A percentile compares a stretch with the other conserved stretches of the same genome.
These are phyloP conservation scores for Coriolopsis trogii DNA, from an alignment of 1,284 basidiomycete genomes.

Conservation along the genomic window DNA sequence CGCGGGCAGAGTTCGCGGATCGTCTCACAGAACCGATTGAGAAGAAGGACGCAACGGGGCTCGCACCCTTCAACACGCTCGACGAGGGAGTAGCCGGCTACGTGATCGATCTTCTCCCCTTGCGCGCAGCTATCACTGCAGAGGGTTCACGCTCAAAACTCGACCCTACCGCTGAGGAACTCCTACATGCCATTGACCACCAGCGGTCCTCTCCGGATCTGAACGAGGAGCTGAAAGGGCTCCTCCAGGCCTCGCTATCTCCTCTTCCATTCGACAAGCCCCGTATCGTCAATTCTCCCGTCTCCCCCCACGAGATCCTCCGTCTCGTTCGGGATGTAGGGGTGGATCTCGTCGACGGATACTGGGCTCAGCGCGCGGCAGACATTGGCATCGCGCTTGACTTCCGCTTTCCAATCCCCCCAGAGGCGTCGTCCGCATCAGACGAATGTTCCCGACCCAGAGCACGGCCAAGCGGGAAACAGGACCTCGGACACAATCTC, in stretches of 20 bases:
- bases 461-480: conserved; percentile 31
- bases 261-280: conserved; percentile 57
- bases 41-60: conserved; percentile 53
- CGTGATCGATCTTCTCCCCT: conserved; percentile 63
- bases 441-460: conserved; percentile 9
- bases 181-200: conserved; percentile 13
- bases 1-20: conserved; percentile 64
- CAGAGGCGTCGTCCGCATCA: not conserved
- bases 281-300: conserved; percentile 59
- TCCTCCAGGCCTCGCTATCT: conserved; percentile 62
- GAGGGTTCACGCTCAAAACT: not conserved
- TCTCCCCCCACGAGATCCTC: conserved; percentile 76
- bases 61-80: conserved; percentile 55
- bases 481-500: conserved; percentile 69
- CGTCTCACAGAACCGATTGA: conserved; percentile 60
- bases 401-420: conserved; percentile 68
- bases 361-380: conserved; percentile 69
- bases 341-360: conserved; percentile 73
- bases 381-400: conserved; percentile 74
- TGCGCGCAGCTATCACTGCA: conserved; percentile 39
- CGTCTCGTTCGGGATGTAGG: conserved; percentile 64
- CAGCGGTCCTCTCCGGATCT: conserved; percentile 17
- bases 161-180: not conserved
- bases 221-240: conserved; percentile 16
- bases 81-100: conserved; percentile 74